phyloP scores from a whole-genome alignment of 768 basidiomycete species.

The Hemileccinum rubropunctum region DNA sequence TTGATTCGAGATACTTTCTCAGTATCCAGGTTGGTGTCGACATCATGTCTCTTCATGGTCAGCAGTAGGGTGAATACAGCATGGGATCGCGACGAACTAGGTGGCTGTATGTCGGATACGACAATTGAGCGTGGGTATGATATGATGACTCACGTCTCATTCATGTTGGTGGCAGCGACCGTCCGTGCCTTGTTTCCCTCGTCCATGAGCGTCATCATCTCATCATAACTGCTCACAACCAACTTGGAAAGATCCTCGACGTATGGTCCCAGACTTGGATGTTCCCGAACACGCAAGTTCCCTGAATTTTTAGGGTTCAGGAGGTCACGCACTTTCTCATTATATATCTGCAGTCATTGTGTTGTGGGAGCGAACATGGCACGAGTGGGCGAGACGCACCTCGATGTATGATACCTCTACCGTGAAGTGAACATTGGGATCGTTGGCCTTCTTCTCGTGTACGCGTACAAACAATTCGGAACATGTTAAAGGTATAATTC shows the following conservation, averaged over 20 bases:
- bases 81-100: constrained; percentile 92
- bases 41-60: constrained; percentile 88
- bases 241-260: constrained; percentile 97
- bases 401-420: constrained; percentile 99
- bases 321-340: constrained; percentile 96
- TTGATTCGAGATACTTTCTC: constrained; percentile 99
- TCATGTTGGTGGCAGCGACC: constrained; percentile 99
- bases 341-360: constrained; percentile 66
- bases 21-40: constrained; percentile 81
- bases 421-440: constrained; percentile 74
- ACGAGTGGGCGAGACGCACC: constrained; percentile 39
- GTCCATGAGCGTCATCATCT: constrained; percentile 99
- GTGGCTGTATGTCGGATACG: constrained; percentile 9
- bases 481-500: constrained; percentile 96
- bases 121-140: not conserved
- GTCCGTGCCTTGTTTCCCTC: constrained; percentile 99
- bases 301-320: constrained; percentile 97
- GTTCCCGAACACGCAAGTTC: constrained; percentile 95
- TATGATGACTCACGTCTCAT: constrained; percentile 80
- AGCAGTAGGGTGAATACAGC: constrained; percentile 96
- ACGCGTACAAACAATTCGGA: constrained; percentile 89
- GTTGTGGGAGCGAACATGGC: not conserved
- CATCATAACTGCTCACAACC: constrained; percentile 85
- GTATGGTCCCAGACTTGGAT: constrained; percentile 95
- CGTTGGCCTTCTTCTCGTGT: constrained; percentile 54